Conservation (phyloP, 805 yeast genomes). For the Nakazawaea pomicola region DNA sequence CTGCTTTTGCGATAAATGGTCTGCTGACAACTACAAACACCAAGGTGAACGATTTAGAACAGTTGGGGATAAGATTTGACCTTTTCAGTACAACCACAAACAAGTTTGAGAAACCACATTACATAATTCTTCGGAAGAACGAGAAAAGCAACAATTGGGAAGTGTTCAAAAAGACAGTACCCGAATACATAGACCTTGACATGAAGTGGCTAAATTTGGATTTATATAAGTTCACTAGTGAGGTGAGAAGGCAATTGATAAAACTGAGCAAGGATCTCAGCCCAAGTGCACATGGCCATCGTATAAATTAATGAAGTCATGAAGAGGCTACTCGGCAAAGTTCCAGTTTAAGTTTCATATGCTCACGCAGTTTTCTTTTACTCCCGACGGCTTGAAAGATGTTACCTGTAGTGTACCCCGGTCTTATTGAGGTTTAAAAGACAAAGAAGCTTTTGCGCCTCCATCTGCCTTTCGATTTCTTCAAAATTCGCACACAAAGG, state of each 20-base stretch:
- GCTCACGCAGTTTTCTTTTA: no score
- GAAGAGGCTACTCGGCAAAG: no score
- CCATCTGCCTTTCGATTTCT: no score
- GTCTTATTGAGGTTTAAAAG: no score
- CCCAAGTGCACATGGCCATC: no score
- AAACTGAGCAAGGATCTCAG: constrained; percentile 5
- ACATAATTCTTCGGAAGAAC: constrained; percentile 33
- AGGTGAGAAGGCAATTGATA: constrained; percentile 21
- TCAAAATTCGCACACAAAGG: no score
- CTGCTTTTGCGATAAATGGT: constrained; percentile 46
- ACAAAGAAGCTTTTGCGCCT: no score
- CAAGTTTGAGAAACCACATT: constrained; percentile 38
- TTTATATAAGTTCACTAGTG: constrained; percentile 20
- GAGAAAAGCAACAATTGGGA: constrained; percentile 25
- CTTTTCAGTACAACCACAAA: constrained; percentile 24
- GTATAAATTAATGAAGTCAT: no score
- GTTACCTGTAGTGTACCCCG: no score
- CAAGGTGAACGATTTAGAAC: constrained; percentile 20
- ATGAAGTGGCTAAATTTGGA: constrained; percentile 21
- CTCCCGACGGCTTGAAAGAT: no score
- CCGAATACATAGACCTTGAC: constrained; percentile 26
- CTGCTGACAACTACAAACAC: constrained; percentile 14
- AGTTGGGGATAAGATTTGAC: constrained; percentile 50
- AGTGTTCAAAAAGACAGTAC: constrained; percentile 29
- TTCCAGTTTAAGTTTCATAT: no score